These are phyloP conservation scores for Cryptosporidium muris DNA, from an alignment of 169 alveolate genomes.

Conservation along the genomic window DNA sequence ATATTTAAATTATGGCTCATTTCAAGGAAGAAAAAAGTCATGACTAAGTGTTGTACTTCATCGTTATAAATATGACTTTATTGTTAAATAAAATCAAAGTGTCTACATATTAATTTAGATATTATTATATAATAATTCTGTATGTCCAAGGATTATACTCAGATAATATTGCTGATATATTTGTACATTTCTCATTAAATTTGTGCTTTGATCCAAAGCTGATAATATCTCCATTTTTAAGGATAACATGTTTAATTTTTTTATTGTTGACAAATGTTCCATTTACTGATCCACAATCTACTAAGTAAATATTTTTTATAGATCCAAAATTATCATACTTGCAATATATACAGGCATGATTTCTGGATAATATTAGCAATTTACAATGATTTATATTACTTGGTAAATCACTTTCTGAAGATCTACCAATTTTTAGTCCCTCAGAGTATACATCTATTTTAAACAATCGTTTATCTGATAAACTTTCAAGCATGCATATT, in stretches of 20 bases:
- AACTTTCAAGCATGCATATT: no score
- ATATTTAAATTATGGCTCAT: no score
- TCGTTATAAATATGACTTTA: no score
- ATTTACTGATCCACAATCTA: constrained; percentile 41
- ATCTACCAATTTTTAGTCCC: constrained; percentile 61
- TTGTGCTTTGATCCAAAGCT: constrained; percentile 17
- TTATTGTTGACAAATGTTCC: constrained; percentile 55
- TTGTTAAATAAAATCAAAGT: not conserved
- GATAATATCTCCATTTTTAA: constrained; percentile 21
- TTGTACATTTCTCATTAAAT: not conserved
- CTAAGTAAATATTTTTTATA: not conserved
- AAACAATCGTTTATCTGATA: no score
- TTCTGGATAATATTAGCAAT: constrained; percentile 36
- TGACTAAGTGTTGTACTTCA: no score
- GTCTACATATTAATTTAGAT: no score
- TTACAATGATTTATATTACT: not conserved
- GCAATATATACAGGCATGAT: constrained; percentile 52
- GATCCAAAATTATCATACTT: constrained; percentile 12
- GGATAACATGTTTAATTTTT: constrained; percentile 10
- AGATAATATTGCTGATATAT: not conserved
- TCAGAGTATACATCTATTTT: no score
- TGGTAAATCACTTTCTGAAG: constrained; percentile 37
- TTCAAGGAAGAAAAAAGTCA: no score
- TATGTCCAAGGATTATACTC: no score
- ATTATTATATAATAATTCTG: no score